Base-by-base conservation (phyloP, 176 grass and related monocot genomes). In the Saccharum spontaneum region DNA sequence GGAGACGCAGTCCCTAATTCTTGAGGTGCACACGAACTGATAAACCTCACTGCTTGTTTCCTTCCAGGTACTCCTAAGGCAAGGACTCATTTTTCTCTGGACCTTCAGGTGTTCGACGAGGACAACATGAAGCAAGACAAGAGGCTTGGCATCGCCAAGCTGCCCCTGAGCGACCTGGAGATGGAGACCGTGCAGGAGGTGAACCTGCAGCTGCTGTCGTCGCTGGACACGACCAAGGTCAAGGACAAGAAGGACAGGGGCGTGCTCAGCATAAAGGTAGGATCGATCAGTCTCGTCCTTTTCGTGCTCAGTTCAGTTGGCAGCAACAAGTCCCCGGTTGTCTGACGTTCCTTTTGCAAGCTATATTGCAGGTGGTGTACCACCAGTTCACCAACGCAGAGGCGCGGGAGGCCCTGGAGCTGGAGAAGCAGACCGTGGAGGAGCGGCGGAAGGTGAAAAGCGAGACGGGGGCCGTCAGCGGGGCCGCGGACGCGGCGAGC, bases 241-340 rank as follows among this genome's bases (percentile, higher is more conserved):
- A 99, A 96, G 92, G 93, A 99, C 84, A 99, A 94, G 89, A 96
- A 96, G 88, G 97, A 99, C 79, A 86, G 97, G 50, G 90, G 97
- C 59, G 79, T 83, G 61, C 90, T 99, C 71, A 92, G 71, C 34
- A 65, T 96, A 73, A 99, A 96, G 97, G 97, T 88, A 77, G 69
- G 67, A 50, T 15, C 67, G 30, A 71, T 39, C 18, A 7, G 15
- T 26, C 34, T 73, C 60, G 28, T 45, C n/a, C 10, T 31, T 62
- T 71, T 64, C 44, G 22, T 46, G 48, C 46, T 20, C 57, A 61
- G 45, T 30, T 61, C 33, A 66, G 34, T 36, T 36, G 34, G 40
- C 55, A 31, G 36, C 37, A 2, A 41, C 70, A 13, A 14, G 37
- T 7, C 73, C 66, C 49, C 28, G 70, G 55, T 16, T 65, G n/a